These are phyloP conservation scores for Bretschneidera sinensis DNA, from an alignment of 345 rosid species.

Conservation along the genomic window DNA sequence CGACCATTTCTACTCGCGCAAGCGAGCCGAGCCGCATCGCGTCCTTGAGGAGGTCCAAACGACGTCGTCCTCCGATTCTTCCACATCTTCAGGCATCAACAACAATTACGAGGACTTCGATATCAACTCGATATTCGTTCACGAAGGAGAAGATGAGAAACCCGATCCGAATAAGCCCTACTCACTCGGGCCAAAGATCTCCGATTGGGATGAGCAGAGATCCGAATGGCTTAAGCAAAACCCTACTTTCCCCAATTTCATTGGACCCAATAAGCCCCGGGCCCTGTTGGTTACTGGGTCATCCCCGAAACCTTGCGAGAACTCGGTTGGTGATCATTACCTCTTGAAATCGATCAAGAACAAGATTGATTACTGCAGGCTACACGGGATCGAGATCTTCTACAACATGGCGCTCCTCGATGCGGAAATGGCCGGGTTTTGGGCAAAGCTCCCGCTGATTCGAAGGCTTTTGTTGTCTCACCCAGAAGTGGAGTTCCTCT, in stretches of 20 bases:
- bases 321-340: slow-evolving; percentile 72
- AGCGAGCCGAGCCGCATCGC: slow-evolving; percentile 59
- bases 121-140: slow-evolving; percentile 35
- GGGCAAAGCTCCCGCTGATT: slow-evolving; percentile 72
- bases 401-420: slow-evolving; percentile 67
- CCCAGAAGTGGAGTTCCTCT: slow-evolving; percentile 64
- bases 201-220: slow-evolving; percentile 65
- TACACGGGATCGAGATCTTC: slow-evolving; percentile 72
- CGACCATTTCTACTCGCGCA: slow-evolving; percentile 56
- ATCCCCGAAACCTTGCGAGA: slow-evolving; percentile 71
- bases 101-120: slow-evolving; percentile 49
- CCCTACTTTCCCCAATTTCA: slow-evolving; percentile 48
- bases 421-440: slow-evolving; percentile 72
- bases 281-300: slow-evolving; percentile 76
- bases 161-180: slow-evolving; percentile 40
- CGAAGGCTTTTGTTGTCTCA: slow-evolving; percentile 55
- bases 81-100: not conserved
- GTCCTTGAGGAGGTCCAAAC: slow-evolving; percentile 64
- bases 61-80: slow-evolving; percentile 25
- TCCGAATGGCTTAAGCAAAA: slow-evolving; percentile 46
- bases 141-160: slow-evolving; percentile 44
- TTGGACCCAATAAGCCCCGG: slow-evolving; percentile 49
- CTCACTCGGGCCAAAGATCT: slow-evolving; percentile 54
- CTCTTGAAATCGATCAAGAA: slow-evolving; percentile 65
- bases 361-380: slow-evolving; percentile 71